Evolutionary conservation across 2,329 filamentous ascomycete genomes (phyloP).

Genomic region (Aspergillus versicolor): DNA sequence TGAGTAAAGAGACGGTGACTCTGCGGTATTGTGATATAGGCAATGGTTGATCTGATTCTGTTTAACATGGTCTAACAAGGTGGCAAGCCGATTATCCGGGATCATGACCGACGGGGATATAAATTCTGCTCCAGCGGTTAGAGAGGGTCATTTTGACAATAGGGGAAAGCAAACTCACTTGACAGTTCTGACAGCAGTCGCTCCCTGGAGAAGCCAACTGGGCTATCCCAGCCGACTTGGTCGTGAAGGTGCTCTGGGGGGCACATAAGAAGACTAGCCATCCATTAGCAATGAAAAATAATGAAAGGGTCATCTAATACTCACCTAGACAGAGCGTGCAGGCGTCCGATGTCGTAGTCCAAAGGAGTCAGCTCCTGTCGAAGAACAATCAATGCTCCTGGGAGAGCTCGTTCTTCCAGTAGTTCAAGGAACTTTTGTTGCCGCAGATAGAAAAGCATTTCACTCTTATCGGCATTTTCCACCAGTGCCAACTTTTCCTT

Average conservation of each 20-base stretch:
- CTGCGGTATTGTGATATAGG: constrained; percentile 80
- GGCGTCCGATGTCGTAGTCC: constrained; percentile 70
- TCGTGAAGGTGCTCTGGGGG: constrained; percentile 71
- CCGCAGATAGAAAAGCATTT: constrained; percentile 84
- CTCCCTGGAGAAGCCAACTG: constrained; percentile 70
- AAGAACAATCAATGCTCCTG: constrained; percentile 75
- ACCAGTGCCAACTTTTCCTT: constrained; percentile 68
- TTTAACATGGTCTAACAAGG: constrained; percentile 80
- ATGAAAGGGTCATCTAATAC: constrained; percentile 11
- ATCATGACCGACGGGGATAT: constrained; percentile 98
- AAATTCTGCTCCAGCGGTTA: constrained; percentile 56
- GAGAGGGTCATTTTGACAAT: neutral
- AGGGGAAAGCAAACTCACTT: constrained; percentile 54
- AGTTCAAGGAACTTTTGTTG: constrained; percentile 95
- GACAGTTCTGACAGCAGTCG: constrained; percentile 77
- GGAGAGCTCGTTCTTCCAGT: constrained; percentile 72
- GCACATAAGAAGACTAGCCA: constrained; percentile 78
- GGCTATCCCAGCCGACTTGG: constrained; percentile 83
- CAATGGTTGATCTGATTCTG: constrained; percentile 78
- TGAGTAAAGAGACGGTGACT: constrained; percentile 79
- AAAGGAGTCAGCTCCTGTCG: constrained; percentile 84
- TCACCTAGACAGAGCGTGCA: constrained; percentile 78
- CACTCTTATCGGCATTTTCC: constrained; percentile 69
- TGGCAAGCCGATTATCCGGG: constrained; percentile 81
- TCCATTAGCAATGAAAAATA: neutral